These are phyloP conservation scores for Bacidia gigantensis DNA, from an alignment of 495 filamentous ascomycete species.

Conservation along the genomic window DNA sequence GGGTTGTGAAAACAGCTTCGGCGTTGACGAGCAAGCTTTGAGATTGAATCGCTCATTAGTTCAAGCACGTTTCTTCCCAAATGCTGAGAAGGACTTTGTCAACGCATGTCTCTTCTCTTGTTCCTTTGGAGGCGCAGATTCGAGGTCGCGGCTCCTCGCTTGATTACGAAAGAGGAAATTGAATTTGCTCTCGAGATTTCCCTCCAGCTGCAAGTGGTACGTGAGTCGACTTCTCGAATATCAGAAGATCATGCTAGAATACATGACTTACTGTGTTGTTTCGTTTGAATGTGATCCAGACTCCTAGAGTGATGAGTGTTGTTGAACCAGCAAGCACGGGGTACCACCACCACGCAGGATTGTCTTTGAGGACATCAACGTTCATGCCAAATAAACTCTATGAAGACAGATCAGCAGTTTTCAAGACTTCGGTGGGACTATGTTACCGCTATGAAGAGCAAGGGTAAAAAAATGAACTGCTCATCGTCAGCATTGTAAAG, in stretches of 20 bases:
- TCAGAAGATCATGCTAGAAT: too few relatives aligned
- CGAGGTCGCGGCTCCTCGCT: background rate
- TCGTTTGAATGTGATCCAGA: conserved; percentile 22
- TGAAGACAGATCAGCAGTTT: background rate
- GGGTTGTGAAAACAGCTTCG: background rate
- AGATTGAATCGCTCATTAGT: too few relatives aligned
- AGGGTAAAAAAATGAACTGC: conserved; percentile 26
- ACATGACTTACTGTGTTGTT: conserved; percentile 13
- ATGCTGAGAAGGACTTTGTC: too few relatives aligned
- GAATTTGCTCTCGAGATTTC: conserved; percentile 3
- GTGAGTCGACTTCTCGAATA: too few relatives aligned
- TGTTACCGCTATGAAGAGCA: conserved; percentile 23
- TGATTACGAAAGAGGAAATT: background rate
- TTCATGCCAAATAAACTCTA: conserved; percentile 29
- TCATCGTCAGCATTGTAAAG: conserved; percentile 7
- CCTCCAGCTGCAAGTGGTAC: conserved; percentile 5
- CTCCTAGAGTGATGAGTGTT: conserved; percentile 15
- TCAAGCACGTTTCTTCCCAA: too few relatives aligned
- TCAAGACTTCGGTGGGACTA: background rate
- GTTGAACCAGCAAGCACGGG: conserved; percentile 16
- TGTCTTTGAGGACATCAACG: conserved; percentile 19
- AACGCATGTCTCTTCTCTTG: too few relatives aligned
- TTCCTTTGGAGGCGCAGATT: too few relatives aligned
- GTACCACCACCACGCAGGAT: conserved; percentile 24
- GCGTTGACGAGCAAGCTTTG: too few relatives aligned